Evolutionary conservation across 2,329 filamentous ascomycete genomes (phyloP).

Genomic region (Cladophialophora carrionii): DNA sequence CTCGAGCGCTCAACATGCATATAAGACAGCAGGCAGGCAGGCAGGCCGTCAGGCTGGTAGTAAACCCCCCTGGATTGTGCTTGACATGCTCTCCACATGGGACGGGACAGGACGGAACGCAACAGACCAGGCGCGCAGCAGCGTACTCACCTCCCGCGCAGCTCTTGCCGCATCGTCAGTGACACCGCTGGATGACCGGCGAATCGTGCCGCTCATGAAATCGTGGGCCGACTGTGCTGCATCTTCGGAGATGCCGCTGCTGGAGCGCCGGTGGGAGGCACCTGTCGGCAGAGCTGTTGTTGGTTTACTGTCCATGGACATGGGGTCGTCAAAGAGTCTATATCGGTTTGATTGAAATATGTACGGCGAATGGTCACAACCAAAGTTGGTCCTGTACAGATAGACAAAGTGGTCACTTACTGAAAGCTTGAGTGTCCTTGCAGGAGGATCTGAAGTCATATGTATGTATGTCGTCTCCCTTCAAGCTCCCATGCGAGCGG

Average conservation of each 20-base stretch:
- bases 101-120: neutral
- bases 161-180: slow-evolving; percentile 29
- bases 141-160: slow-evolving; percentile 15
- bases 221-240: slow-evolving; percentile 31
- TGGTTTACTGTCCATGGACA: slow-evolving; percentile 14
- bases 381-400: neutral
- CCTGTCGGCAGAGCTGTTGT: slow-evolving; percentile 21
- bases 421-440: neutral
- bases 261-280: slow-evolving; percentile 26
- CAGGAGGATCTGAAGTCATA: slow-evolving; percentile 10
- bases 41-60: too few relatives aligned
- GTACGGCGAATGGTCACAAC: neutral
- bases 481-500: slow-evolving; percentile 8
- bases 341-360: neutral
- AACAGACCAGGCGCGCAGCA: neutral
- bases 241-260: slow-evolving; percentile 32
- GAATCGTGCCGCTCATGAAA: slow-evolving; percentile 32
- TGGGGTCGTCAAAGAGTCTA: neutral
- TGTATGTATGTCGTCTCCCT: neutral
- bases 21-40: too few relatives aligned
- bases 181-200: slow-evolving; percentile 30
- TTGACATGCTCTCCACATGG: neutral
- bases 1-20: neutral
- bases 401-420: neutral
- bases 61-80: neutral